Conservation (phyloP, 768 basidiomycete genomes). For the Dioszegia aurantiaca region DNA sequence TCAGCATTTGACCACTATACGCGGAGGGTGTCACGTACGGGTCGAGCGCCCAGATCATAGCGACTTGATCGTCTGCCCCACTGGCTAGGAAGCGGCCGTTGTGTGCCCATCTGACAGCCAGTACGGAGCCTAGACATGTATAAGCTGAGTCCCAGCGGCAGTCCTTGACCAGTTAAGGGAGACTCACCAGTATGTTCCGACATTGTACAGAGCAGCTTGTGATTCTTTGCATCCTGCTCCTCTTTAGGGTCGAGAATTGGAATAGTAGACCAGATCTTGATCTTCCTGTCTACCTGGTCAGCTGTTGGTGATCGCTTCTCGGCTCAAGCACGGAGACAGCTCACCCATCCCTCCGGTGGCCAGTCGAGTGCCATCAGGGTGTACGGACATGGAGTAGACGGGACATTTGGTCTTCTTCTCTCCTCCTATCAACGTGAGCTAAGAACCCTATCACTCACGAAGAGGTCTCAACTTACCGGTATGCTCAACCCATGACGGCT, state of each 20-base stretch:
- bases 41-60: slow-evolving; percentile 96
- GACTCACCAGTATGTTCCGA: slow-evolving; percentile 78
- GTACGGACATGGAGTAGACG: slow-evolving; percentile 89
- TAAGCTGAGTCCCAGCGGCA: not conserved
- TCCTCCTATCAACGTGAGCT: slow-evolving; percentile 17
- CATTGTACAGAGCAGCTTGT: slow-evolving; percentile 84
- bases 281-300: slow-evolving; percentile 67
- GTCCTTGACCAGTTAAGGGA: not conserved
- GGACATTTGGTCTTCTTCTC: slow-evolving; percentile 65
- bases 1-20: slow-evolving; percentile 3
- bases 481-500: slow-evolving; percentile 50
- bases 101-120: slow-evolving; percentile 89
- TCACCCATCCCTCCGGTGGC: slow-evolving; percentile 84
- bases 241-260: slow-evolving; percentile 74
- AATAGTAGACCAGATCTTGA: slow-evolving; percentile 95
- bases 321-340: slow-evolving; percentile 8
- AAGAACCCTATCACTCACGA: not conserved
- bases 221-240: slow-evolving; percentile 67
- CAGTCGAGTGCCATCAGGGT: slow-evolving; percentile 91
- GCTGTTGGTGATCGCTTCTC: not conserved
- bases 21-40: slow-evolving; percentile 61
- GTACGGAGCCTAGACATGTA: slow-evolving; percentile 61
- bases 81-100: slow-evolving; percentile 91
- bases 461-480: slow-evolving; percentile 32
- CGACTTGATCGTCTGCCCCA: slow-evolving; percentile 91